A percentile compares a stretch with the other conserved stretches of the same genome.
Evolutionary conservation across 495 filamentous ascomycete species (phyloP).

Genomic region (Pyrenopolyporus hunteri): DNA sequence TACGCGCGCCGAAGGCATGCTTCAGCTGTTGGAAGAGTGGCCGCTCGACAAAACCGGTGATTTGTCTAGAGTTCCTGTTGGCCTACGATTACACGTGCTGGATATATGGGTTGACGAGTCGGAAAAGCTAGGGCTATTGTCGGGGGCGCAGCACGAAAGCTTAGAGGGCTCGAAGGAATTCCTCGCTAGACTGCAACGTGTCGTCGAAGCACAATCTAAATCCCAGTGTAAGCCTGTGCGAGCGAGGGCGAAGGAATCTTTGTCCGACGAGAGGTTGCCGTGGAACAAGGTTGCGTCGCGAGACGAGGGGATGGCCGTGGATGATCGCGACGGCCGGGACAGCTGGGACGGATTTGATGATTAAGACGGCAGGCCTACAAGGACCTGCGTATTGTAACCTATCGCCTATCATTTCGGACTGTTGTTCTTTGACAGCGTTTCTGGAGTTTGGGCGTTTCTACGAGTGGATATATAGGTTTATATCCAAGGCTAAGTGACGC

Average conservation of each 20-base stretch:
- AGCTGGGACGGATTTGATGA: conserved; percentile 82
- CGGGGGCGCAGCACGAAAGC: conserved; percentile 46
- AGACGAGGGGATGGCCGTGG: conserved; percentile 47
- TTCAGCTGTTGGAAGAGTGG: conserved; percentile 52
- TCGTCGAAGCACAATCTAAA: conserved; percentile 50
- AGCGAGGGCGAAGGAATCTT: conserved; percentile 69
- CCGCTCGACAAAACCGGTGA: conserved; percentile 52
- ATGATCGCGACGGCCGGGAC: conserved; percentile 53
- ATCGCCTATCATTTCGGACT: not conserved
- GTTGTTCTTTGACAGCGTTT: not conserved
- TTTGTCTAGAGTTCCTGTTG: conserved; percentile 66
- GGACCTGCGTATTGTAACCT: no score
- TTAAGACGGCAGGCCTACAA: no score
- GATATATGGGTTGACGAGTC: conserved; percentile 92
- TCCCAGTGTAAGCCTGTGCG: conserved; percentile 76
- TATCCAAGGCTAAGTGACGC: conserved; percentile 13
- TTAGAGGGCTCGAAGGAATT: conserved; percentile 54
- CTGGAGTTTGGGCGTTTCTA: conserved; percentile 23
- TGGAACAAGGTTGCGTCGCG: conserved; percentile 47
- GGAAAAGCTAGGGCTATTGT: conserved; percentile 67
- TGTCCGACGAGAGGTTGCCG: conserved; percentile 76
- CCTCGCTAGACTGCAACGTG: conserved; percentile 42
- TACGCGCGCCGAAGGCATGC: conserved; percentile 41
- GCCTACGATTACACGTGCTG: conserved; percentile 82
- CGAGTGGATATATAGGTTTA: conserved; percentile 7